phyloP scores from a whole-genome alignment of 2,329 filamentous ascomycete genomes.

The Penicillium sp. region DNA sequence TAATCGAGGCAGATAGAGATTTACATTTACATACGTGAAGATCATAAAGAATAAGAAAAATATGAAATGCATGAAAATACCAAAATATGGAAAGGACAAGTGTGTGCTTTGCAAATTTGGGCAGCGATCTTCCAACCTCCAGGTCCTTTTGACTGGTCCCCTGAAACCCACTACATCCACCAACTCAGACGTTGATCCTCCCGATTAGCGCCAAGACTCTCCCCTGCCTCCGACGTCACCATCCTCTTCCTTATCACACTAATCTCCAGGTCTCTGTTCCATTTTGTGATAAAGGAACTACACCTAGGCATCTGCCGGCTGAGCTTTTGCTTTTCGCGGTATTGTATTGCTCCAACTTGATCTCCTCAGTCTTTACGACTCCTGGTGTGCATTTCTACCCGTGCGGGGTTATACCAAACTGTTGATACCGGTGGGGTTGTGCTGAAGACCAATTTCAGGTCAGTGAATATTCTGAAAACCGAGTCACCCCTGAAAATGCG shows the following conservation, averaged over 20 bases:
- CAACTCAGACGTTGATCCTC: conserved; percentile 10
- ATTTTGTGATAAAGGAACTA: neutral
- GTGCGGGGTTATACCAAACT: conserved; percentile 16
- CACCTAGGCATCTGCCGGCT: neutral
- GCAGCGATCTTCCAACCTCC: neutral
- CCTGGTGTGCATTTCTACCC: conserved; percentile 1
- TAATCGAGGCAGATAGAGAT: neutral
- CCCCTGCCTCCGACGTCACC: conserved; percentile 25
- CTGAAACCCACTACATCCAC: neutral
- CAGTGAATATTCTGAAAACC: neutral
- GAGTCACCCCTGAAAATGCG: no score
- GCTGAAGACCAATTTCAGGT: neutral
- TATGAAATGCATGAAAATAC: neutral
- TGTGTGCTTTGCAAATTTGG: neutral
- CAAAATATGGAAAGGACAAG: neutral
- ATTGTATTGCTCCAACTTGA: neutral
- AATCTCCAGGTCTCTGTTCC: conserved; percentile 5
- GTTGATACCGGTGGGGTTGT: neutral
- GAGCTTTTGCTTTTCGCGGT: neutral
- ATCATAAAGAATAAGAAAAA: neutral
- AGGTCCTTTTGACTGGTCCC: neutral
- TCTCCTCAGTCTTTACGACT: neutral
- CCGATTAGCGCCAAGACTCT: conserved; percentile 10
- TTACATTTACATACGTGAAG: neutral
- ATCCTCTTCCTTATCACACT: conserved; percentile 2